Evolutionary conservation across 371 early-diverging fungal genomes (phyloP), one percentile per base, ranked within the genome.

Genomic region (Amoeboaphelidium occidentale): DNA sequence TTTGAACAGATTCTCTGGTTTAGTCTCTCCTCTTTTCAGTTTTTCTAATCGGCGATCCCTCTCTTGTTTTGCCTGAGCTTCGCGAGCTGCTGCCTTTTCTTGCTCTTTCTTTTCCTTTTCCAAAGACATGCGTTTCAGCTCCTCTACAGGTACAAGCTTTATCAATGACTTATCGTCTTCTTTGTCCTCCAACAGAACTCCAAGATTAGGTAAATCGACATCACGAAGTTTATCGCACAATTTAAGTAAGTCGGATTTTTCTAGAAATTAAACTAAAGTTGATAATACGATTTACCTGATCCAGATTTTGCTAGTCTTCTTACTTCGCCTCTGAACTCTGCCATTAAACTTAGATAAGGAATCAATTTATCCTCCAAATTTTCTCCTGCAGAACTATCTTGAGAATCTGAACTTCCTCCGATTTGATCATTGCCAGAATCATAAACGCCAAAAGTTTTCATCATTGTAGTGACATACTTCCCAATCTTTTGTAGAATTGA

Each of bases 131-230:
- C 62, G 64, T 45, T 80, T 76, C 1, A 66, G 66, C 50, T 69
- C 66, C 41, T 54, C 53, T 27, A 43, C 44, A 21, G 23, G 26
- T 45, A 82, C 77, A 43, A 92, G 61, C 62, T 91, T 94, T 56
- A 91, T 81, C 53, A 91, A 66, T 0, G 93, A 89, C 42, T 67
- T 74, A 43, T 88, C 90, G 61, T 80, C 66, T 53, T 87, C 90
- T 53, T 82, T 80, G 59, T 94, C 96, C 55, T 91, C 96, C 49
- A 94, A 64, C 1, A 76, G 65, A 3, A 94, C 84, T 32, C 90
- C 87, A 23, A 90, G 67, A 13, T 80, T 76, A 4, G 79, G 76
- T 47, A 90, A 63, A 39, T 82, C 81, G 12, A 72, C 69, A 62
- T 94, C 92, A 47, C 96, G 79, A 46, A 94, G 55, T 56, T 67